A percentile compares a stretch with the other conserved stretches of the same genome.
Conservation (phyloP, 164 flowering plant genomes). For the Hamamelis virginiana region DNA sequence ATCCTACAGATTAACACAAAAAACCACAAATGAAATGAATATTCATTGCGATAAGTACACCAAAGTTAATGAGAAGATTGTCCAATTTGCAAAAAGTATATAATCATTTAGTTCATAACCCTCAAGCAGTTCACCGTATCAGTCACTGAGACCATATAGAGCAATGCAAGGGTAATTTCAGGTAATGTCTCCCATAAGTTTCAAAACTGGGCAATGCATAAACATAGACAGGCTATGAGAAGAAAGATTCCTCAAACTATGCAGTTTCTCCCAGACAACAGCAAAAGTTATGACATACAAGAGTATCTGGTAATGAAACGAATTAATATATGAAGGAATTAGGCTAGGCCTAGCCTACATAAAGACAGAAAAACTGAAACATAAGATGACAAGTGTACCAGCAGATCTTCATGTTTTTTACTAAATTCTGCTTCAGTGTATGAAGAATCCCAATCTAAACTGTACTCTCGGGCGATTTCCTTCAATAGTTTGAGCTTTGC, state of each 20-base stretch:
- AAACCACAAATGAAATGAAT: neutral
- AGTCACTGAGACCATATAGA: too few relatives aligned
- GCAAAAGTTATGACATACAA: too few relatives aligned
- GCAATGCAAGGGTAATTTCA: too few relatives aligned
- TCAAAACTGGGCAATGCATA: too few relatives aligned
- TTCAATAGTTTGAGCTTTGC: constrained; percentile 64
- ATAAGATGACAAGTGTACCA: constrained; percentile 43
- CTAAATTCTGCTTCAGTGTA: constrained; percentile 66
- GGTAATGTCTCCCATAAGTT: too few relatives aligned
- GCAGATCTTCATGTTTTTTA: constrained; percentile 84
- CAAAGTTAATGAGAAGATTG: neutral
- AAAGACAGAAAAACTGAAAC: neutral
- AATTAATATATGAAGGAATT: neutral
- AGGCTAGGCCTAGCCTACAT: neutral
- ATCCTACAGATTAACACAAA: constrained; percentile 41
- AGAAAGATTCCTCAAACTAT: too few relatives aligned
- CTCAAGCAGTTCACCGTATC: too few relatives aligned
- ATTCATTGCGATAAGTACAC: neutral
- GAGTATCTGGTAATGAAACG: too few relatives aligned
- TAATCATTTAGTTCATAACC: too few relatives aligned
- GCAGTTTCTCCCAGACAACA: too few relatives aligned
- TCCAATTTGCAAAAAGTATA: neutral
- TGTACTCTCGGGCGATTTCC: constrained; percentile 71
- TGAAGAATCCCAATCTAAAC: constrained; percentile 84
- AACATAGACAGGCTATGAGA: too few relatives aligned